Percentiles rank a stretch among this genome's conserved stretches.
phyloP scores from a whole-genome alignment of 2,329 filamentous ascomycete species.

The Coniochaeta hoffmannii region DNA sequence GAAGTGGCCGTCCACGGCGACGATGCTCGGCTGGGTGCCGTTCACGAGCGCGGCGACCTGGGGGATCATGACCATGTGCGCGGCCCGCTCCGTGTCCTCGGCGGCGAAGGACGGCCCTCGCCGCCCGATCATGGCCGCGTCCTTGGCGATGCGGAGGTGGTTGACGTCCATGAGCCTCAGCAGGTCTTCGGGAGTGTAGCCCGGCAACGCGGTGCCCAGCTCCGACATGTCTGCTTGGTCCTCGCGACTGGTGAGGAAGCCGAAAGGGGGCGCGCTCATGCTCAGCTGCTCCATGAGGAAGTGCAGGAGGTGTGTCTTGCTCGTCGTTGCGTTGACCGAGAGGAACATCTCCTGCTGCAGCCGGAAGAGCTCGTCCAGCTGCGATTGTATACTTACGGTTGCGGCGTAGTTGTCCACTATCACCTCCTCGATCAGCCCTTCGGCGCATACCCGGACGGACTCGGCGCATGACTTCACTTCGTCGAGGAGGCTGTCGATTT shows the following conservation, averaged over 20 bases:
- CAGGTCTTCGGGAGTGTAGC: constrained; percentile 5
- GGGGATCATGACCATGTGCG: constrained; percentile 3
- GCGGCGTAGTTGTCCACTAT: constrained; percentile 5
- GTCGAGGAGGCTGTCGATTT: constrained; percentile 13
- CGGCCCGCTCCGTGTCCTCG: not conserved
- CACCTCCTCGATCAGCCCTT: constrained; percentile 5
- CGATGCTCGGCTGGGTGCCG: not conserved
- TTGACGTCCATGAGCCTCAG: constrained; percentile 8
- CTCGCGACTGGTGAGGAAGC: not conserved
- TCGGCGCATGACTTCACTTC: constrained; percentile 6
- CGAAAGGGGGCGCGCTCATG: not conserved
- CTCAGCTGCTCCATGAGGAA: constrained; percentile 9
- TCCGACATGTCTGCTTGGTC: constrained; percentile 4
- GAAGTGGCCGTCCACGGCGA: constrained; percentile 9
- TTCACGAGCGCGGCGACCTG: constrained; percentile 7
- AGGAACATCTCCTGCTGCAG: not conserved
- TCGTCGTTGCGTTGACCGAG: not conserved
- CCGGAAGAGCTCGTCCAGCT: constrained; percentile 1
- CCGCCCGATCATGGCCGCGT: not conserved
- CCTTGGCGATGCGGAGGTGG: constrained; percentile 1
- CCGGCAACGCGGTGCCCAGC: constrained; percentile 5
- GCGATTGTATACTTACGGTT: not conserved
- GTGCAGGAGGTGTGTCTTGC: constrained; percentile 9
- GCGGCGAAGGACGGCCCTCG: not conserved
- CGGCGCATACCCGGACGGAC: constrained; percentile 2